Evolutionary conservation across 805 yeast genomes (phyloP).

Genomic region (Ogataea nonfermentans): DNA sequence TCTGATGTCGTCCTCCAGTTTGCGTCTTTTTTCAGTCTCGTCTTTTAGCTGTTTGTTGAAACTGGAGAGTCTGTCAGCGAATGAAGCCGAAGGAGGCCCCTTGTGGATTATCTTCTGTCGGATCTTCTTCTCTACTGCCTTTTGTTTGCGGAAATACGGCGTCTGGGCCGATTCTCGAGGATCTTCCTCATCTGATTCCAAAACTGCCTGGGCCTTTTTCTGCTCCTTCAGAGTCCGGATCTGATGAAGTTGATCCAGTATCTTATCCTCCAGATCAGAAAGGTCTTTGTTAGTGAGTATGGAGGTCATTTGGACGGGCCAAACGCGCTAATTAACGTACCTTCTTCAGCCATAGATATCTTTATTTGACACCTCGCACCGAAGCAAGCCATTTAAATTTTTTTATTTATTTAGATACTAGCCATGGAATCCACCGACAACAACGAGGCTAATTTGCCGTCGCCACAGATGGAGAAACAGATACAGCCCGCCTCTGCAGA

Average conservation of each 20-base stretch:
- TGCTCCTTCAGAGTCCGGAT: slow-evolving; percentile 22
- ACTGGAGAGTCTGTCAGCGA: slow-evolving; percentile 16
- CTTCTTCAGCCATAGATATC: slow-evolving; percentile 8
- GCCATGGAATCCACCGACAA: slow-evolving; percentile 6
- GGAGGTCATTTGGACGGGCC: background rate
- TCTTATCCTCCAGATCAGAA: slow-evolving; percentile 26
- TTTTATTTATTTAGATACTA: background rate
- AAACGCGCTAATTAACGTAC: slow-evolving; percentile 4
- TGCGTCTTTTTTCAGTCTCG: slow-evolving; percentile 24
- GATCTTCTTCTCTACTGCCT: slow-evolving; percentile 11
- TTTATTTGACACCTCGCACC: slow-evolving; percentile 9
- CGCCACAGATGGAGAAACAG: background rate
- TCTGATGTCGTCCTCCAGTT: slow-evolving; percentile 28
- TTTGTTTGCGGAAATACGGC: slow-evolving; percentile 17
- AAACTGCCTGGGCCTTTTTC: slow-evolving; percentile 15
- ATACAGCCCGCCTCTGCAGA: background rate
- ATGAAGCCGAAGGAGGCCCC: background rate
- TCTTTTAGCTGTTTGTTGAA: slow-evolving; percentile 12
- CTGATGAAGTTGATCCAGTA: slow-evolving; percentile 22
- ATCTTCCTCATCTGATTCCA: slow-evolving; percentile 31
- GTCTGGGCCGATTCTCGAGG: slow-evolving; percentile 22
- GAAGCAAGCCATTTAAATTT: slow-evolving; percentile 6
- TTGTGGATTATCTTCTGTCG: background rate
- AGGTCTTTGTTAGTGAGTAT: slow-evolving; percentile 18
- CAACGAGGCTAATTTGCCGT: background rate